Evolutionary conservation across 163 green algal species (phyloP), one percentile per base, ranked within the genome.

Genomic region (Dunaliella salina): DNA sequence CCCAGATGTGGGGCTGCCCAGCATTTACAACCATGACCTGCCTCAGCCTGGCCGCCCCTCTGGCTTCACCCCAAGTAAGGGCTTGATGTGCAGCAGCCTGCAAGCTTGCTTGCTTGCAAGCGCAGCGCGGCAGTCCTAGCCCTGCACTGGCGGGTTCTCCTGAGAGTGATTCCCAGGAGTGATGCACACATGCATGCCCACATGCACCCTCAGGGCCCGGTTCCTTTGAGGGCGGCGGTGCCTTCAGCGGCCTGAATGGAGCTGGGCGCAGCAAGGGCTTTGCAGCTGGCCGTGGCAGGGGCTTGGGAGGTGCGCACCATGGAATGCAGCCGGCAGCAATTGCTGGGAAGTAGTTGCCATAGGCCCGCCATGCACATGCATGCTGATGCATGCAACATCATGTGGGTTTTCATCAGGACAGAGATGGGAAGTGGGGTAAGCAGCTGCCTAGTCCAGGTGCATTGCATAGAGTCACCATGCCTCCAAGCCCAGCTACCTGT

Each of bases 241-340:
- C 35, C 32, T 35, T 59, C 22, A 26, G 20, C 45, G 79, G 79
- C 4, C 24, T 84, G 13, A 57, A 72, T 1, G 82, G 83, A 34
- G 84, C 87, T 20, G 87, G 87, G 46, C 80, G 87, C 34, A 81
- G 84, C 15, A 83, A 85, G 17, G 87, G 87, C 50, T 90, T 90
- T 33, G 35, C 87, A 0, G 72, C 82, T 20, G 87, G 87, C 4
- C 84, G 87, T 57, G 87, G 87, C 34, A 33, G 87, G 46, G 87
- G 87, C 72, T 50, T 90, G 20, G 85, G 85, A 80, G 33, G 88
- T 89, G 40, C n/a, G 79, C 24, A 25, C 26, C 30, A 32, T 59
- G 34, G 79, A 30, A 82, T 82, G 79, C 32, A 82, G 79, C 24
- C n/a, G 33, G 20, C 72, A 81, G 72, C 72, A 45, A 11, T n/a